Percentiles rank a stretch among this genome's conserved stretches.
Evolutionary conservation across 1,139 yeast species (phyloP).

Genomic region (Hansenula sp.): DNA sequence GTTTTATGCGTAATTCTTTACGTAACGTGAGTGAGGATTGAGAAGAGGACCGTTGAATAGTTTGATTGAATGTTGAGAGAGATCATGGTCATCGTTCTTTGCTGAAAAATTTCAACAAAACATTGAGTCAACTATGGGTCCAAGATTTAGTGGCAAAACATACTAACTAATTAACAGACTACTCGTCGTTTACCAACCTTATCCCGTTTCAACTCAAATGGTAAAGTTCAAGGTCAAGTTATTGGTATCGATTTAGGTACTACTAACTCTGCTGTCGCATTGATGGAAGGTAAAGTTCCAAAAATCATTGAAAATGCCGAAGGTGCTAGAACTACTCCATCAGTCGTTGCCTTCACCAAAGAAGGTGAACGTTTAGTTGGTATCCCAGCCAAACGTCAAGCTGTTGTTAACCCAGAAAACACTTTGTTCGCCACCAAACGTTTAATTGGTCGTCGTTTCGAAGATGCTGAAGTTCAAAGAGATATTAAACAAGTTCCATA

Average conservation of each 20-base stretch:
- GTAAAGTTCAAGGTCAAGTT: conserved; percentile 45
- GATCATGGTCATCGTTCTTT: background rate
- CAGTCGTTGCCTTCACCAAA: conserved; percentile 97
- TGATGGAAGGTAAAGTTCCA: conserved; percentile 96
- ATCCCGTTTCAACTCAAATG: conserved; percentile 47
- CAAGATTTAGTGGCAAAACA: too few species aligned
- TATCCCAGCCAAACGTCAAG: conserved; percentile 98
- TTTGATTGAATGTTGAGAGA: too few species aligned
- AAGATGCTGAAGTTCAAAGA: conserved; percentile 94
- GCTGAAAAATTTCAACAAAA: background rate
- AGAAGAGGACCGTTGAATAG: too few species aligned
- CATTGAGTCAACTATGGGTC: background rate
- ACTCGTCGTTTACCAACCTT: conserved; percentile 41
- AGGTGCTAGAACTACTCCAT: conserved; percentile 99
- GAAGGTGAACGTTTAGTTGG: conserved; percentile 96
- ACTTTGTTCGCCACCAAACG: conserved; percentile 98
- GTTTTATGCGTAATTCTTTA: conserved; percentile 18
- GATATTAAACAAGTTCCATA: conserved; percentile 96
- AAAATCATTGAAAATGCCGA: conserved; percentile 97
- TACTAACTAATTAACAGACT: conserved; percentile 15
- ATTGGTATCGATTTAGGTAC: conserved; percentile 99
- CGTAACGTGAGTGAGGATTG: conserved; percentile 20
- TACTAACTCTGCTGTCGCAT: conserved; percentile 98
- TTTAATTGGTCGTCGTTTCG: conserved; percentile 96
- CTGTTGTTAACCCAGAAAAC: conserved; percentile 97